Evolutionary conservation across 495 filamentous ascomycete species (phyloP), one percentile per base, ranked within the genome.

Genomic region (Pyronema domesticum): DNA sequence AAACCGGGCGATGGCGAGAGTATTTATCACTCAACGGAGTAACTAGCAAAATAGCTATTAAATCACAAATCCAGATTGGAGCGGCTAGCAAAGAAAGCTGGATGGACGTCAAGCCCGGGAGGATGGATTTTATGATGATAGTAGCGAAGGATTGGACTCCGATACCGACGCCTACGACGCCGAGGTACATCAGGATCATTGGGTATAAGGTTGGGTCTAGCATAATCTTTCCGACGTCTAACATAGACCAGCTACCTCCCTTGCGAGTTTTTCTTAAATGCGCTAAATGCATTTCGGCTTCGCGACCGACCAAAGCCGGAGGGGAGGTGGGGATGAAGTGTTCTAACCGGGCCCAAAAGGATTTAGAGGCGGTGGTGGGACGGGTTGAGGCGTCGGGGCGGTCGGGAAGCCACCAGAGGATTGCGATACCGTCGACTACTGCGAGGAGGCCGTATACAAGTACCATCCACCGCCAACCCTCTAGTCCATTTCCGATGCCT

Each of bases 381-480:
- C 75, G 68, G 34, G 83, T 85, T 0, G 88, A 86, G 6, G 80
- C 70, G 0, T 78, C 63, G 0, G 87, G 87, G 11, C 87, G 80
- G 56, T 93, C 88, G 1, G 87, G 87, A 19, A 95, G 69, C 88
- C 87, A 95, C 82, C 84, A 94, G 3, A 95, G 74, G 39, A 94
- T 71, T 30, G 67, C 62, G 56, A 91, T 69, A 11, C 86, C 86
- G 10, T 86, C 72, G 11, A 80, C 60, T 10, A 87, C 73, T 3
- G 77, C 82, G 47, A 86, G 72, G 7, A 94, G 68, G 7, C 88
- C 88, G 56, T 87, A 94, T 37, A 95, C 68, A 18, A 95, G 75
- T 65, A 95, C 94, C 88, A 95, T 94, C 88, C 88, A 95, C 57
- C 85, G 81, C 65, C 87, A 94, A 11, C 88, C 88, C 3, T 85